Conservation (phyloP, 73 alveolate genomes). For the Paramecium octaurelia region DNA sequence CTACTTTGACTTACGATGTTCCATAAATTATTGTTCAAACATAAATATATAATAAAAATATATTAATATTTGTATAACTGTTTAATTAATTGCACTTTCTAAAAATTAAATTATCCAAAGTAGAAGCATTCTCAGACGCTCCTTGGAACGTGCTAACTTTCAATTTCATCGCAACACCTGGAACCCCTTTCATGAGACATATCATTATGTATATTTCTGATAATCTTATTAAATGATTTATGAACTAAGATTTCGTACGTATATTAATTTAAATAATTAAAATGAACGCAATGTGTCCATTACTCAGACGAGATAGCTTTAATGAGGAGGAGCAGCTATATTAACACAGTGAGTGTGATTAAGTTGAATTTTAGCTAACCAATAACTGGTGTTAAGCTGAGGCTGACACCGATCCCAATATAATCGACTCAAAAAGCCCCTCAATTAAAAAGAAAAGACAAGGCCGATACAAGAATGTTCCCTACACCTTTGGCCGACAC, state of each 20-base stretch:
- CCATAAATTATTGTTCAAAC: not conserved
- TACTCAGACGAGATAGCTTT: constrained; percentile 36
- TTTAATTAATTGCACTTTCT: not conserved
- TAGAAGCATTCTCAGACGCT: not conserved
- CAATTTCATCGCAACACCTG: not conserved
- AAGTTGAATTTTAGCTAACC: constrained; percentile 18
- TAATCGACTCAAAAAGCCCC: not conserved
- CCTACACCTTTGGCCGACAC: constrained; percentile 30
- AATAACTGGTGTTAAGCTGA: constrained; percentile 21
- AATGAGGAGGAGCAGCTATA: not conserved
- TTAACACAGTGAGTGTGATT: constrained; percentile 40
- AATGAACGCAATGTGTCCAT: not conserved
- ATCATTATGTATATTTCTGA: not conserved
- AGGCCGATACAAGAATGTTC: constrained; percentile 31
- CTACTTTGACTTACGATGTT: not conserved
- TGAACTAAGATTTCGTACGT: not conserved
- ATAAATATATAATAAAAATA: not conserved
- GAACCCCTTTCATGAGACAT: not conserved
- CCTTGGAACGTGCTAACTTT: not conserved
- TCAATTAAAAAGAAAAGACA: constrained; percentile 13
- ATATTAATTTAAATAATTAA: not conserved
- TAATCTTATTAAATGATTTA: not conserved
- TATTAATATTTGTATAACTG: not conserved
- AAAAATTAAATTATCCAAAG: not conserved
- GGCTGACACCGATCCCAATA: constrained; percentile 46